A percentile compares a stretch with the other conserved stretches of the same genome.
These are phyloP conservation scores for Podaxis rugospora DNA, from an alignment of 768 basidiomycete species.

Conservation along the genomic window DNA sequence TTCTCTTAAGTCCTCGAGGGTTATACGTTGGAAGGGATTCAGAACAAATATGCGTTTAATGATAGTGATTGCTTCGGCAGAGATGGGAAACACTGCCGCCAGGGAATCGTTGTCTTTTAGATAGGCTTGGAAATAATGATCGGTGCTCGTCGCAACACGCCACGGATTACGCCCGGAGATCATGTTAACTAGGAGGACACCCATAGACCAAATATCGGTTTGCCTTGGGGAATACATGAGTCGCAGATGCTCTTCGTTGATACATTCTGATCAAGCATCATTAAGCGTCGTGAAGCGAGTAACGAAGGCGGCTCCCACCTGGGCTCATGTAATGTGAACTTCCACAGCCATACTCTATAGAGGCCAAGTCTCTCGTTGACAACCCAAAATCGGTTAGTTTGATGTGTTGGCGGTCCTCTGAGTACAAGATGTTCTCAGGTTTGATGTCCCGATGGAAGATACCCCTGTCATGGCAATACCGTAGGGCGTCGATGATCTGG, in stretches of 20 bases:
- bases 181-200: slow-evolving; percentile 81
- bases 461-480: slow-evolving; percentile 63
- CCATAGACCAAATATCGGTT: slow-evolving; percentile 73
- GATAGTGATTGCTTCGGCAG: background rate
- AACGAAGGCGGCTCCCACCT: slow-evolving; percentile 31
- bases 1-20: slow-evolving; percentile 55
- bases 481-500: slow-evolving; percentile 78
- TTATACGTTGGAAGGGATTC: slow-evolving; percentile 57
- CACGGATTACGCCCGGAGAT: slow-evolving; percentile 77
- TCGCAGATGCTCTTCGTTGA: slow-evolving; percentile 32
- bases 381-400: slow-evolving; percentile 80
- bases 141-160: slow-evolving; percentile 61
- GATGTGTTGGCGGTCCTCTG: slow-evolving; percentile 44
- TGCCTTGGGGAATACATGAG: slow-evolving; percentile 52
- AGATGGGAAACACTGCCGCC: slow-evolving; percentile 9
- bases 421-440: slow-evolving; percentile 76
- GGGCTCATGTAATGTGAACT: slow-evolving; percentile 68
- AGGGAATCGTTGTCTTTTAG: slow-evolving; percentile 38
- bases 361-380: slow-evolving; percentile 42
- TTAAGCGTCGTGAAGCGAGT: slow-evolving; percentile 3
- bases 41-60: slow-evolving; percentile 59
- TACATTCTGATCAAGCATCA: slow-evolving; percentile 41
- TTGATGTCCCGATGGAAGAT: slow-evolving; percentile 88
- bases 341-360: slow-evolving; percentile 52
- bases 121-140: slow-evolving; percentile 66